Evolutionary conservation across 1,284 basidiomycete genomes (phyloP), one percentile per base, ranked within the genome.

Genomic region (Agroathelia rolfsii): DNA sequence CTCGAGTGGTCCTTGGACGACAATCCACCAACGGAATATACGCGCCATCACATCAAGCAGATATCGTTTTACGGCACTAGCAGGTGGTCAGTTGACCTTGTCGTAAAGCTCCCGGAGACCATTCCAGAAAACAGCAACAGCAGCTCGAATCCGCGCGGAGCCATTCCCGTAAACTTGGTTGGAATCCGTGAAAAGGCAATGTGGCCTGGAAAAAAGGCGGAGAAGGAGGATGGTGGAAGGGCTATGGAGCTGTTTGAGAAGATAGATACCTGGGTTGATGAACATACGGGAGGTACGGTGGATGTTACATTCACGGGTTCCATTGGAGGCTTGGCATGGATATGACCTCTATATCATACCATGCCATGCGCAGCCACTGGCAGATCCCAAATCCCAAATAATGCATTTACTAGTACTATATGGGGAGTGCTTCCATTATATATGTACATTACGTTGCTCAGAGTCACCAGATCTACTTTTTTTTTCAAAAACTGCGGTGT

Each of bases 31-130:
- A 55, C 72, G 28, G 73, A 78, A 39, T 64, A 71, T 44, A 71
- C 72, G 12, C 69, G 89, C 5, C 94, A 97, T 52, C 86, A 92
- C 48, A 73, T 97, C 58, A 96, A 94, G 53, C 85, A 89, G 52
- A 85, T 74, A 0, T 87, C 85, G 3, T 86, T 84, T 53, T 82
- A 85, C 45, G 82, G 81, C 2, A 68, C 71, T 18, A 69, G 85
- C 39, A 61, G 61, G 0, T 93, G 84, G 76, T 61, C 66, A 0
- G 57, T 93, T 34, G 69, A 83, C 42, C 62, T 93, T 38, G 69
- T 76, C 21, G 58, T 89, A 34, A 72, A 76, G 45, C 55, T 81
- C n/a, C 53, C 57, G 5, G 30, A 29, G 22, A 32, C 43, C 10
- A 44, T 49, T 8, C 45, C 46, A 15, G 43, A 38, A 10, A n/a